Conservation (phyloP, 306 rosid genomes). For the Begonia peltatifolia region DNA sequence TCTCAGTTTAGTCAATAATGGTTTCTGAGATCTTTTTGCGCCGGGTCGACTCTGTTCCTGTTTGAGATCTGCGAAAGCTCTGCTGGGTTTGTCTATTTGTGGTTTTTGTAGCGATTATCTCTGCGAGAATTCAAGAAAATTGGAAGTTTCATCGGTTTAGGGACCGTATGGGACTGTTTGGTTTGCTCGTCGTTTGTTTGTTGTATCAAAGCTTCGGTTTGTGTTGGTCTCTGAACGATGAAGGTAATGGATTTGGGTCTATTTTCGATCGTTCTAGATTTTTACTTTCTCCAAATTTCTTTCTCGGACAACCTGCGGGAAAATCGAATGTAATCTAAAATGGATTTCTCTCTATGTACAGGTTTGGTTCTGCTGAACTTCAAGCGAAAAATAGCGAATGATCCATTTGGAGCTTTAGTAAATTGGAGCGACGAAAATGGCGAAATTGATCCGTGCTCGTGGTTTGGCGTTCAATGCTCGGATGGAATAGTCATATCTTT, state of each 20-base stretch:
- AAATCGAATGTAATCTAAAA: conserved; percentile 5
- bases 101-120: conserved; percentile 1
- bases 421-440: conserved; percentile 56
- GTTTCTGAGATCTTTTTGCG: conserved; percentile 6
- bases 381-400: conserved; percentile 42
- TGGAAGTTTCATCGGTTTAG: conserved; percentile 31
- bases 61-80: conserved; percentile 5
- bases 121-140: conserved; percentile 21
- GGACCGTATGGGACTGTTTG: conserved; percentile 13
- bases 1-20: conserved; percentile 3
- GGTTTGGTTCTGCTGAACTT: conserved; percentile 78
- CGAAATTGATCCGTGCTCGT: conserved; percentile 44
- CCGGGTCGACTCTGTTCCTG: conserved; percentile 4
- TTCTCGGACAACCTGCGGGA: background rate
- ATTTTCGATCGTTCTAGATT: too few relatives aligned
- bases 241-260: conserved; percentile 28
- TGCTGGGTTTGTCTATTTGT: conserved; percentile 13
- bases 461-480: conserved; percentile 83
- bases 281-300: background rate
- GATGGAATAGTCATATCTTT: conserved; percentile 50
- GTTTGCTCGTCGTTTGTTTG: conserved; percentile 20
- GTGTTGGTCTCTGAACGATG: conserved; percentile 61
- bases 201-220: conserved; percentile 32
- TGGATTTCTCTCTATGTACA: conserved; percentile 20
- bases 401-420: conserved; percentile 66